phyloP scores from a whole-genome alignment of 257 asterid species.

The Nicotiana otophora region DNA sequence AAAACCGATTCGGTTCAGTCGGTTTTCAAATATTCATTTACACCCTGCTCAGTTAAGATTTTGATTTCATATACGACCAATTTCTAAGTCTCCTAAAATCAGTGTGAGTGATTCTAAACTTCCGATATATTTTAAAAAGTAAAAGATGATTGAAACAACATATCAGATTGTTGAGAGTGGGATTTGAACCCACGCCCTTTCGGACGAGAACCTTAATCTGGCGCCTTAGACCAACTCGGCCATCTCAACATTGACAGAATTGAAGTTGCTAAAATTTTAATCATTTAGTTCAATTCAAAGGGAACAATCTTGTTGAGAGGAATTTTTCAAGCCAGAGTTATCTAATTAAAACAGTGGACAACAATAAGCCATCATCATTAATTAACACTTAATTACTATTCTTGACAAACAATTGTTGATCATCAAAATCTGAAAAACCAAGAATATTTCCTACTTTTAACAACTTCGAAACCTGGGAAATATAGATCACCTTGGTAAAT shows the following conservation, averaged over 20 bases:
- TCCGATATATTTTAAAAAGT: too few species aligned
- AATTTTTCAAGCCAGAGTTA: too few species aligned
- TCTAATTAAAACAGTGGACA: background rate
- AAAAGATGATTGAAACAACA: too few species aligned
- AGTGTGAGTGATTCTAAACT: too few species aligned
- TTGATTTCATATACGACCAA: too few species aligned
- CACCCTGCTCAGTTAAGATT: too few species aligned
- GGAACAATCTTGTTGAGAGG: too few species aligned
- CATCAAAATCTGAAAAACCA: background rate
- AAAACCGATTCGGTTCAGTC: too few species aligned
- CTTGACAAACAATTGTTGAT: background rate
- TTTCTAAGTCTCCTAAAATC: too few species aligned
- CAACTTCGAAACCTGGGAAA: background rate
- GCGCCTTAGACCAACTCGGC: slow-evolving; percentile 99
- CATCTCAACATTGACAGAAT: slow-evolving; percentile 46
- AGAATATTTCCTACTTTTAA: background rate
- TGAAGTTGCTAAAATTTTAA: rapidly evolving
- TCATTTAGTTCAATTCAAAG: rapidly evolving
- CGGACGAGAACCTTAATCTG: slow-evolving; percentile 99
- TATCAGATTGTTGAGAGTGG: slow-evolving; percentile 51
- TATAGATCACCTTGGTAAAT: background rate
- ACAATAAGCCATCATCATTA: background rate
- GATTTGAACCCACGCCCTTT: slow-evolving; percentile 98
- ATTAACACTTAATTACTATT: background rate
- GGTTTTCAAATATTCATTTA: too few species aligned